These are phyloP conservation scores for Macrolepiota fuliginosa DNA, from an alignment of 768 basidiomycete genomes.

Conservation along the genomic window DNA sequence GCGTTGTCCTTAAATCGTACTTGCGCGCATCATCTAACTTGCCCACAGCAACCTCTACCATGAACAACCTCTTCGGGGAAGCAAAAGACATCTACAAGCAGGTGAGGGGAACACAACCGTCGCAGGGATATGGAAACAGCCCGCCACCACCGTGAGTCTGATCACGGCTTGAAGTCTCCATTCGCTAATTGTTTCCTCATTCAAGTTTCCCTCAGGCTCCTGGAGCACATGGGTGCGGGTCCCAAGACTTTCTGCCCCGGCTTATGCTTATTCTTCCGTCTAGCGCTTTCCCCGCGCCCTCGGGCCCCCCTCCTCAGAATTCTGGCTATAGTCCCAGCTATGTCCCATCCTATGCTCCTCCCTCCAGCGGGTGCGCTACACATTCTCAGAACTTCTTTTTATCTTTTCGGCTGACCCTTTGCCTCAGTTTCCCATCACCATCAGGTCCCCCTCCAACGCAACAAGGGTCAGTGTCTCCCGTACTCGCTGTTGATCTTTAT, in stretches of 20 bases:
- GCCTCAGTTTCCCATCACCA: conserved; percentile 18
- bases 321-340: conserved; percentile 40
- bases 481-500: neutral
- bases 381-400: neutral
- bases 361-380: conserved; percentile 11
- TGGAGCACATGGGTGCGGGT: conserved; percentile 21
- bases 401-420: neutral
- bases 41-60: neutral
- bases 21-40: neutral
- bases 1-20: neutral
- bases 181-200: neutral
- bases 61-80: neutral
- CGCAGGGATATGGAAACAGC: neutral
- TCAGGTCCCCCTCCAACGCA: conserved; percentile 19
- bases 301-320: conserved; percentile 18
- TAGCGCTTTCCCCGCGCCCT: conserved; percentile 16
- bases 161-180: neutral
- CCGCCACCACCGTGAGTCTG: neutral
- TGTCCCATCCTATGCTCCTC: conserved; percentile 32
- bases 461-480: conserved; percentile 1
- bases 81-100: conserved; percentile 1
- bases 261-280: neutral
- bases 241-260: neutral
- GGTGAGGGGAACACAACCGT: neutral
- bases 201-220: conserved; percentile 28